Evolutionary conservation across 2,329 filamentous ascomycete species (phyloP).

Genomic region (Claviceps maximensis): DNA sequence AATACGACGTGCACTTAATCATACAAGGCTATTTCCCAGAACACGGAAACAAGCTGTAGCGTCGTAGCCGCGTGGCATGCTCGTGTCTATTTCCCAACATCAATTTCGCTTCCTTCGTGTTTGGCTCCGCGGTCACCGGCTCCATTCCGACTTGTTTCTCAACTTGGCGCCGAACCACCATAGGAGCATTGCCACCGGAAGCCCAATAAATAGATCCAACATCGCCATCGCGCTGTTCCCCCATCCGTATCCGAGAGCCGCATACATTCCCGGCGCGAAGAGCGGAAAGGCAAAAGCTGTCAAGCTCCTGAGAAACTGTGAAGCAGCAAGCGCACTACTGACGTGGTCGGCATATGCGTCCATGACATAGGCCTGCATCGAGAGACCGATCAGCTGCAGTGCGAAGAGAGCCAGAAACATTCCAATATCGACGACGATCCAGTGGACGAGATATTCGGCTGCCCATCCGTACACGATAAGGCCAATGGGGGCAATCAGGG

Average conservation of each 20-base stretch:
- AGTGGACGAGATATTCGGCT: constrained; percentile 22
- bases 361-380: constrained; percentile 24
- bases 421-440: constrained; percentile 25
- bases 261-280: constrained; percentile 27
- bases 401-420: constrained; percentile 20
- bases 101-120: too few species aligned
- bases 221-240: constrained; percentile 16
- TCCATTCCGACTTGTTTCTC: neutral
- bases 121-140: neutral
- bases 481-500: constrained; percentile 26
- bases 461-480: constrained; percentile 32
- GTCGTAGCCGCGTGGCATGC: neutral
- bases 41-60: neutral
- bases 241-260: constrained; percentile 15
- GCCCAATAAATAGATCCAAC: neutral
- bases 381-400: constrained; percentile 19
- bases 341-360: constrained; percentile 34
- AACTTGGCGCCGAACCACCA: neutral
- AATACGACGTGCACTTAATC: neutral
- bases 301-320: constrained; percentile 29
- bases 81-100: neutral
- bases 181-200: neutral
- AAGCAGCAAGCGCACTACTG: constrained; percentile 32
- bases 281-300: constrained; percentile 33
- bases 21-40: neutral